Evolutionary conservation across 2,329 filamentous ascomycete species (phyloP).

Genomic region (Colletotrichum echinochloae): DNA sequence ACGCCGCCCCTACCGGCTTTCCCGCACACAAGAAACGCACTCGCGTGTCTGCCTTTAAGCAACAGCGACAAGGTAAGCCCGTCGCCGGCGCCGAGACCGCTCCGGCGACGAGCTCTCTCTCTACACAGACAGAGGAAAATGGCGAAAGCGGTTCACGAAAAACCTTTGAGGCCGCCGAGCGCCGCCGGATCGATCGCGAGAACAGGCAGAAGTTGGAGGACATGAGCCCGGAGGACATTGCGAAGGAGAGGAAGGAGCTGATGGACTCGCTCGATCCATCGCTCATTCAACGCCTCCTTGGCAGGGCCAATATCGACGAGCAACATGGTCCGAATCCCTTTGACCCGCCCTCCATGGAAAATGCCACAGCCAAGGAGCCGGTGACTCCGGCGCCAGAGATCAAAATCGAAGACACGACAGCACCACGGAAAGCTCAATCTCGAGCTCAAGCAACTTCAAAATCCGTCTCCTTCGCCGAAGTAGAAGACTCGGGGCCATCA

Average conservation of each 20-base stretch:
- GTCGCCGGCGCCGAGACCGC: slow-evolving; percentile 45
- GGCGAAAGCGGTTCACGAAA: slow-evolving; percentile 34
- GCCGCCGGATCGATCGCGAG: slow-evolving; percentile 81
- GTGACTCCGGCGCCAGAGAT: slow-evolving; percentile 48
- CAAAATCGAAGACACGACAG: slow-evolving; percentile 50
- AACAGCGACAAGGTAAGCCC: slow-evolving; percentile 62
- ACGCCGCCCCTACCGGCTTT: slow-evolving; percentile 76
- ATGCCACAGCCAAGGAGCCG: slow-evolving; percentile 13
- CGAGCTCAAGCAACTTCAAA: slow-evolving; percentile 13
- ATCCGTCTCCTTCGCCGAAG: slow-evolving; percentile 7
- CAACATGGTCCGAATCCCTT: slow-evolving; percentile 57
- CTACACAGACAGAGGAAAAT: slow-evolving; percentile 20
- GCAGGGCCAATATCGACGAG: slow-evolving; percentile 81
- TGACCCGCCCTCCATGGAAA: slow-evolving; percentile 46
- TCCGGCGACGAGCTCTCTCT: slow-evolving; percentile 12
- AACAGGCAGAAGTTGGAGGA: slow-evolving; percentile 78
- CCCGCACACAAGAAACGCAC: slow-evolving; percentile 87
- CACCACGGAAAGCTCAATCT: slow-evolving; percentile 42
- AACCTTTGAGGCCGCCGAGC: slow-evolving; percentile 67
- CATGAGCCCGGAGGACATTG: slow-evolving; percentile 88
- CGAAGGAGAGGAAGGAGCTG: slow-evolving; percentile 83
- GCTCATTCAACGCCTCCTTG: slow-evolving; percentile 81
- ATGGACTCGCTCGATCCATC: slow-evolving; percentile 80
- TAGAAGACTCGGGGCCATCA: slow-evolving; percentile 9
- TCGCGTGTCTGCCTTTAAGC: slow-evolving; percentile 82